These are phyloP conservation scores for Calendula officinalis DNA, from an alignment of 129 eudicot species.

Conservation along the genomic window DNA sequence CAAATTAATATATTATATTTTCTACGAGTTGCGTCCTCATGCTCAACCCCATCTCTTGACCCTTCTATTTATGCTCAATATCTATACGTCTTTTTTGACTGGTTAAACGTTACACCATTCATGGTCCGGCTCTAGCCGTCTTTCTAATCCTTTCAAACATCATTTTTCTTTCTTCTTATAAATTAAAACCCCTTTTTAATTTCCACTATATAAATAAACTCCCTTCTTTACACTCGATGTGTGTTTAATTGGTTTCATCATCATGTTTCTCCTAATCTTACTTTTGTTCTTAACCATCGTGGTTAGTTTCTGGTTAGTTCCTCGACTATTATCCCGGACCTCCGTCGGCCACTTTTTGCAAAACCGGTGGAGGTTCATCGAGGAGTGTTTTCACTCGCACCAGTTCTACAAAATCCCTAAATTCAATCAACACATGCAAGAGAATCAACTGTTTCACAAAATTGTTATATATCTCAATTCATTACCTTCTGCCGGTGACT, in stretches of 20 bases:
- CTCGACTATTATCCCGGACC: slow-evolving; percentile 41
- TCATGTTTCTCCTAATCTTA: slow-evolving; percentile 38
- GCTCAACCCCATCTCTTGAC: slow-evolving; percentile 7
- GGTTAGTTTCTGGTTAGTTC: slow-evolving; percentile 23
- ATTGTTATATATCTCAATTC: slow-evolving; percentile 62
- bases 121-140: slow-evolving; percentile 27
- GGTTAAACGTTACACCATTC: slow-evolving; percentile 9
- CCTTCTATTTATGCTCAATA: neutral
- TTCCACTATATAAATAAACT: neutral
- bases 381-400: slow-evolving; percentile 57
- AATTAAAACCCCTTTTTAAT: slow-evolving; percentile 1
- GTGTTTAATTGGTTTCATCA: neutral
- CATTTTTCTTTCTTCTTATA: slow-evolving; percentile 6
- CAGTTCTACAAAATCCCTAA: slow-evolving; percentile 80
- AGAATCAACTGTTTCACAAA: slow-evolving; percentile 63
- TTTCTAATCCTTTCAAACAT: slow-evolving; percentile 10
- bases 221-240: slow-evolving; percentile 1
- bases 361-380: slow-evolving; percentile 45
- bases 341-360: slow-evolving; percentile 39
- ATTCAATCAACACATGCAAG: slow-evolving; percentile 76
- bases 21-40: neutral
- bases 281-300: slow-evolving; percentile 16
- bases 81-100: slow-evolving; percentile 23
- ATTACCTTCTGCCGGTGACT: slow-evolving; percentile 55
- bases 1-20: neutral